These are phyloP conservation scores for Salix suchowensis DNA, from an alignment of 345 rosid species.

Conservation along the genomic window DNA sequence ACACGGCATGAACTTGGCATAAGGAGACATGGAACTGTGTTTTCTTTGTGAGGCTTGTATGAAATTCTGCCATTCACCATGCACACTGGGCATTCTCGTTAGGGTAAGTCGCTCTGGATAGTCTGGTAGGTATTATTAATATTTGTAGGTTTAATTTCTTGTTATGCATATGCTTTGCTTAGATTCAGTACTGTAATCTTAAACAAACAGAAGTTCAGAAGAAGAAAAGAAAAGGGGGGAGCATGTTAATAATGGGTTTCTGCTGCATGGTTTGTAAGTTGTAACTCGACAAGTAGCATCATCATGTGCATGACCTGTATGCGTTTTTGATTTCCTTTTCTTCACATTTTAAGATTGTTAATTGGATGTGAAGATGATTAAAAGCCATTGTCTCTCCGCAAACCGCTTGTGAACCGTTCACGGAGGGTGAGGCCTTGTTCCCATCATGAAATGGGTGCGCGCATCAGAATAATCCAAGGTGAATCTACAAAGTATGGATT, in stretches of 20 bases:
- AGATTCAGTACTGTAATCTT: slow-evolving; percentile 37
- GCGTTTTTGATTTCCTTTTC: not conserved
- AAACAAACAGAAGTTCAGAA: not conserved
- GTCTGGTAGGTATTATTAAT: slow-evolving; percentile 26
- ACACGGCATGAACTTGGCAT: slow-evolving; percentile 22
- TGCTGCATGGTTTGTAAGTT: not conserved
- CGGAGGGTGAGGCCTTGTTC: too few species aligned
- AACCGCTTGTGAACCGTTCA: too few species aligned
- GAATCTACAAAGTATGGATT: too few species aligned
- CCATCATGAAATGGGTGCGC: too few species aligned
- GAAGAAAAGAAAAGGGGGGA: not conserved
- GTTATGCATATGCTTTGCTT: slow-evolving; percentile 17
- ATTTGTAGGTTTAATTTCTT: slow-evolving; percentile 21
- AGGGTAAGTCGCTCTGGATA: slow-evolving; percentile 28
- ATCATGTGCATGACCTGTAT: not conserved
- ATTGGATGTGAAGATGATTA: too few species aligned
- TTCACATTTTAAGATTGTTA: not conserved
- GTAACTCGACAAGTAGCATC: not conserved
- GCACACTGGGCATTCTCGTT: slow-evolving; percentile 26
- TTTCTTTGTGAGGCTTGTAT: slow-evolving; percentile 30
- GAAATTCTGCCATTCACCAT: slow-evolving; percentile 7
- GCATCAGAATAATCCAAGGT: too few species aligned
- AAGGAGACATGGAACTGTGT: slow-evolving; percentile 28
- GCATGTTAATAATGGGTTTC: slow-evolving; percentile 31
- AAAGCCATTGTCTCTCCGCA: too few species aligned